A percentile compares a stretch with the other conserved stretches of the same genome.
Evolutionary conservation across 1,284 basidiomycete genomes (phyloP).

Genomic region (Flammula alnicola): DNA sequence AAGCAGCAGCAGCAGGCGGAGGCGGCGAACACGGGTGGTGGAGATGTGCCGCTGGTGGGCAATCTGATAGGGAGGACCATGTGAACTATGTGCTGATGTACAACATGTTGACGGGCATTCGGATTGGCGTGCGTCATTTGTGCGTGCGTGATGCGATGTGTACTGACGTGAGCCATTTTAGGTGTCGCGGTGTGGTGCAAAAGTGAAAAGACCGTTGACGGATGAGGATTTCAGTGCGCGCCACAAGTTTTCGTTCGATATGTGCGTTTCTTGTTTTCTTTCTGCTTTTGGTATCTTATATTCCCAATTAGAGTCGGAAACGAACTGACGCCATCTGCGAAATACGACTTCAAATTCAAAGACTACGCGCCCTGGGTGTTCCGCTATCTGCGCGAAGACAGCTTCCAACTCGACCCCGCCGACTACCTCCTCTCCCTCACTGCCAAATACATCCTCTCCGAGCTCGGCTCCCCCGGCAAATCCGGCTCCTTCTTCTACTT

Average conservation of each 20-base stretch:
- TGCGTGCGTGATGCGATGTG: slow-evolving; percentile 7
- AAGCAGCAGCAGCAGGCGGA: slow-evolving; percentile 62
- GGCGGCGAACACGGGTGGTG: slow-evolving; percentile 44
- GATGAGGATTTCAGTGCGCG: slow-evolving; percentile 88
- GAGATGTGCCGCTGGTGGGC: slow-evolving; percentile 80
- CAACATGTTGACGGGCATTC: slow-evolving; percentile 99
- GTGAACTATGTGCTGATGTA: slow-evolving; percentile 99
- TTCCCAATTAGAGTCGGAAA: slow-evolving; percentile 77
- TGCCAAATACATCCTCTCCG: slow-evolving; percentile 96
- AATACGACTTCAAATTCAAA: slow-evolving; percentile 99
- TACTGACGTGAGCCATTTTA: slow-evolving; percentile 32
- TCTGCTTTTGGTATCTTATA: slow-evolving; percentile 18
- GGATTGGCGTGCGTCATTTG: slow-evolving; percentile 77
- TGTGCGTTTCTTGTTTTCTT: slow-evolving; percentile 58
- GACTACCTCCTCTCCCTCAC: slow-evolving; percentile 97
- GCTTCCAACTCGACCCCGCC: slow-evolving; percentile 95
- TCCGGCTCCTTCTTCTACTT: slow-evolving; percentile 99
- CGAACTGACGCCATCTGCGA: slow-evolving; percentile 95
- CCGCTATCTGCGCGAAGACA: slow-evolving; percentile 90
- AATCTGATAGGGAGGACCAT: slow-evolving; percentile 98
- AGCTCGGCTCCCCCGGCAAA: slow-evolving; percentile 98
- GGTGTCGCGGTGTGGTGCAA: slow-evolving; percentile 97
- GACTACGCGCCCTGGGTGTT: slow-evolving; percentile 99
- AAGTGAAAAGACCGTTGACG: slow-evolving; percentile 84
- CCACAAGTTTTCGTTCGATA: slow-evolving; percentile 98